These are phyloP conservation scores for Debaryomyces tyrocola DNA, from an alignment of 805 yeast genomes.

Conservation along the genomic window DNA sequence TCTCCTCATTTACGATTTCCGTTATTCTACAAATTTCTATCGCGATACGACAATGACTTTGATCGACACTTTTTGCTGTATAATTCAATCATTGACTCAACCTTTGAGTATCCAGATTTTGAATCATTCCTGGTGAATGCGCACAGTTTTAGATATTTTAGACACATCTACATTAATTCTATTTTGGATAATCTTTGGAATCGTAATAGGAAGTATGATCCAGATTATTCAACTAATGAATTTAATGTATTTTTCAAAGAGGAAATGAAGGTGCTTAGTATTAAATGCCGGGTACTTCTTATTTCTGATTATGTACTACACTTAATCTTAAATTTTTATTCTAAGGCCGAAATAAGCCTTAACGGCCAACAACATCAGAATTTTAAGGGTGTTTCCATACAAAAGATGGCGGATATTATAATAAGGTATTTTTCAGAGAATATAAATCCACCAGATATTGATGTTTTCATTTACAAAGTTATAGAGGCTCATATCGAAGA, in stretches of 20 bases:
- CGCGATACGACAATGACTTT: conserved; percentile 3
- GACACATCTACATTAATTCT: background rate
- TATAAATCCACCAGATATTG: background rate
- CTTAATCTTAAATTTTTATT: conserved; percentile 3
- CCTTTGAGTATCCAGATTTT: conserved; percentile 8
- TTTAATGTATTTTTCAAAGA: conserved; percentile 6
- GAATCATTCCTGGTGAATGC: background rate
- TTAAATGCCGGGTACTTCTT: background rate
- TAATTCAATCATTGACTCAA: conserved; percentile 6
- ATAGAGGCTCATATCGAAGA: background rate
- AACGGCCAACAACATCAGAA: background rate
- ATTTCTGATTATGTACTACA: conserved; percentile 4
- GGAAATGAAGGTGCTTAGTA: conserved; percentile 1
- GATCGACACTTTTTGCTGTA: conserved; percentile 1
- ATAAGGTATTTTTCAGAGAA: background rate
- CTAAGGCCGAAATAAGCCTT: background rate
- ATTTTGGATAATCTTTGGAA: background rate
- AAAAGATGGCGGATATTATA: background rate
- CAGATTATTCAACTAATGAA: conserved; percentile 7
- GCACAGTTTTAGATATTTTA: conserved; percentile 3
- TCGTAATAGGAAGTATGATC: background rate
- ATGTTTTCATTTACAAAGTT: background rate
- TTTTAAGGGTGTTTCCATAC: background rate
- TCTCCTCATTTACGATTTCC: conserved; percentile 27
- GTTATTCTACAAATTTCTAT: conserved; percentile 19